Base-by-base conservation (phyloP, 169 alveolate species). In the Plasmodium inui region DNA sequence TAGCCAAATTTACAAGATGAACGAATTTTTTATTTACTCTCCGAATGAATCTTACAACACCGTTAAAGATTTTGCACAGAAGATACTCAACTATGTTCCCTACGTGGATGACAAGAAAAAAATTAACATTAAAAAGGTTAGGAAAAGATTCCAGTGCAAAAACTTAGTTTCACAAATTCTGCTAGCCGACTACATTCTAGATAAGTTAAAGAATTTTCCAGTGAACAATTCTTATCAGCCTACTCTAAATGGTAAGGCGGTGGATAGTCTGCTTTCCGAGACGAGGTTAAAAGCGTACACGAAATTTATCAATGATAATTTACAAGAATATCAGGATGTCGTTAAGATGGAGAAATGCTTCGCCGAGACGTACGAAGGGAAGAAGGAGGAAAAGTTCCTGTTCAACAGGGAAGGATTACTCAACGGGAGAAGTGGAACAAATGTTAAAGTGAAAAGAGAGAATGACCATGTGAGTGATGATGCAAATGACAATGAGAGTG, bases 81-180 rank as follows among this genome's bases (percentile, higher is more conserved):
- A 89, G 41, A 89, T 89, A 61, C 44, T 89, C 28, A 89, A 89
- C 37, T 89, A 89, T 89, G 85, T 89, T n/a, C 94, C 94, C 26
- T 89, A 78, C 82, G 94, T 89, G 6, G 94, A 89, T 73, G 94
- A 89, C 34, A 89, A 89, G 53, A 89, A 89, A 67, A 89, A 61
- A 79, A 37, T 34, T 26, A 89, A 79, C 53, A 79, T 89, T 39
- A 79, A 89, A 46, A 79, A 89, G 28, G 67, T 89, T 10, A 79
- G 39, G 28, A 79, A 89, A 53, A 32, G 76, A 79, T 89, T 44
- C 34, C 82, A 89, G 8, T 37, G 89, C 39, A 89, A 89, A 39
- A 89, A 78, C 22, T 80, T 89, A n/a, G 70, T 89, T 22, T 57
- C 88, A 12, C 94, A 89, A 79, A 79, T 89, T 26, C 41, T 89